phyloP scores from a whole-genome alignment of 2,329 filamentous ascomycete species.

The Neurospora sp. region DNA sequence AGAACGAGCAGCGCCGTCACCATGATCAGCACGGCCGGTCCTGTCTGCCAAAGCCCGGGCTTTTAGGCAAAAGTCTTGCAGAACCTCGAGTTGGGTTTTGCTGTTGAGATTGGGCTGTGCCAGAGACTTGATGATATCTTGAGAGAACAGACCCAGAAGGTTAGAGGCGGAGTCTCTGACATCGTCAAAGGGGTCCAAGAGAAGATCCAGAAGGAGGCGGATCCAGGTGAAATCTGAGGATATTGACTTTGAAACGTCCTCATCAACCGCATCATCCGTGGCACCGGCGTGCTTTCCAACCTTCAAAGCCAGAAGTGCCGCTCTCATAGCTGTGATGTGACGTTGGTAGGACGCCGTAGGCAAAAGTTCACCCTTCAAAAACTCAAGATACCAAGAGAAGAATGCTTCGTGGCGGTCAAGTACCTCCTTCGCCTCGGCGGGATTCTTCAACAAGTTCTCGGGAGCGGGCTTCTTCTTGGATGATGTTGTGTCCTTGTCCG shows the following conservation, averaged over 20 bases:
- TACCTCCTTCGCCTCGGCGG: conserved; percentile 20
- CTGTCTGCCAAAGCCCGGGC: conserved; percentile 51
- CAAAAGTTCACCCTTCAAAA: conserved; percentile 63
- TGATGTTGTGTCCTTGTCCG: conserved; percentile 19
- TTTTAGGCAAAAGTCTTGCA: conserved; percentile 38
- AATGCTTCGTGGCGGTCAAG: conserved; percentile 51
- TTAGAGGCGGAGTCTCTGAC: conserved; percentile 54
- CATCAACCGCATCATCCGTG: conserved; percentile 18
- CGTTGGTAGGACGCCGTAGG: conserved; percentile 84
- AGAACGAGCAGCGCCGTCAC: conserved; percentile 76
- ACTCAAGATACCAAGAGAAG: conserved; percentile 62
- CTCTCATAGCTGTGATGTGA: conserved; percentile 71
- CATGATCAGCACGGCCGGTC: conserved; percentile 82
- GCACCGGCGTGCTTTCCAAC: conserved; percentile 47
- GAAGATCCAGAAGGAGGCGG: conserved; percentile 62
- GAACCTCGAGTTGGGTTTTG: conserved; percentile 21
- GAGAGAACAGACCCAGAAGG: conserved; percentile 41
- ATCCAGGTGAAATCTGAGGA: conserved; percentile 40
- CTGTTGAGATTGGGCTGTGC: conserved; percentile 1
- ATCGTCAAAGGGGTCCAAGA: conserved; percentile 89
- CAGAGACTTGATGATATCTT: conserved; percentile 23
- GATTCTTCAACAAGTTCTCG: conserved; percentile 11
- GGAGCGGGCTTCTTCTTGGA: conserved; percentile 16
- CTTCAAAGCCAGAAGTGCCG: conserved; percentile 56
- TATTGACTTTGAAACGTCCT: conserved; percentile 17